phyloP scores from a whole-genome alignment of 768 basidiomycete species.

The Kwoniella bestiolae region DNA sequence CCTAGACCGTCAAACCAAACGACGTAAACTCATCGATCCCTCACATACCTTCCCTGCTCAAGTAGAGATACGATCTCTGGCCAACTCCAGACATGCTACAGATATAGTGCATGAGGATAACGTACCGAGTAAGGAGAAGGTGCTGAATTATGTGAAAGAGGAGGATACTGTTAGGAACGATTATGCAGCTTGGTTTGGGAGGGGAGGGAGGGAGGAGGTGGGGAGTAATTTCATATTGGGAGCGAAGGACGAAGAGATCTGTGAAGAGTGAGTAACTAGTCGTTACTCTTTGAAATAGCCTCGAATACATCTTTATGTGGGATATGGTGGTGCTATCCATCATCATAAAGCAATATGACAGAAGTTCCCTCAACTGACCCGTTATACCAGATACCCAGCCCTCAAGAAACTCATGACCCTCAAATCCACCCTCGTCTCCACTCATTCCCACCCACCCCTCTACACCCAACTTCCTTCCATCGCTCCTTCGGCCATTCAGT shows the following conservation, averaged over 20 bases:
- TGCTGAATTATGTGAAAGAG: slow-evolving; percentile 78
- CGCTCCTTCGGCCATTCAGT: not conserved
- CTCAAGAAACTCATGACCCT: slow-evolving; percentile 80
- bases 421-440: slow-evolving; percentile 77
- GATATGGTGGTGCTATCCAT: too few species aligned
- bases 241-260: slow-evolving; percentile 81
- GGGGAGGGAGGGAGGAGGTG: slow-evolving; percentile 76
- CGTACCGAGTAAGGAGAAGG: slow-evolving; percentile 35
- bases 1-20: slow-evolving; percentile 23
- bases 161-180: slow-evolving; percentile 98
- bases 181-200: slow-evolving; percentile 86
- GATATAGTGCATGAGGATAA: not conserved
- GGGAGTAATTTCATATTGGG: slow-evolving; percentile 92
- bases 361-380: too few species aligned
- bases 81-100: not conserved
- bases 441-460: slow-evolving; percentile 71
- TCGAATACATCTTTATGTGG: too few species aligned
- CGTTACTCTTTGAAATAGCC: too few species aligned
- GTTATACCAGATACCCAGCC: slow-evolving; percentile 96
- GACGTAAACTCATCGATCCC: slow-evolving; percentile 24
- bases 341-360: too few species aligned
- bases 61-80: not conserved
- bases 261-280: slow-evolving; percentile 77
- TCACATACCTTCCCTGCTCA: slow-evolving; percentile 12
- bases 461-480: slow-evolving; percentile 65